Percentiles rank a stretch among this genome's conserved stretches.
Evolutionary conservation across 192 early-diverging fungal species (phyloP).

Genomic region (Kappamyces sp.): DNA sequence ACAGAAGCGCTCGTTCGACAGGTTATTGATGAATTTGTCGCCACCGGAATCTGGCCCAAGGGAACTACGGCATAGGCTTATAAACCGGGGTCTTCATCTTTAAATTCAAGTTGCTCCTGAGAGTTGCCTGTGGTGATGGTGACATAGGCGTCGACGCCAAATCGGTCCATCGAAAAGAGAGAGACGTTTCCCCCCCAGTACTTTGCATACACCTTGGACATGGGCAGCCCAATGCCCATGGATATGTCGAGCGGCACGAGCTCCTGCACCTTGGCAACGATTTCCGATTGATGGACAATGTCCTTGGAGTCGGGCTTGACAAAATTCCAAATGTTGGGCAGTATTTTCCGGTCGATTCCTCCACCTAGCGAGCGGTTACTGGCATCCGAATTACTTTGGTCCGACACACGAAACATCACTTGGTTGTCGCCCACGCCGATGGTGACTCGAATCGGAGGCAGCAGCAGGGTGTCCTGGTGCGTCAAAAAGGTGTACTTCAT

Average conservation of each 20-base stretch:
- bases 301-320: conserved; percentile 50
- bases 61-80: conserved; percentile 34
- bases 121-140: conserved; percentile 66
- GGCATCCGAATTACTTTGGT: conserved; percentile 41
- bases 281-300: conserved; percentile 67
- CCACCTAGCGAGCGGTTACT: conserved; percentile 44
- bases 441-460: conserved; percentile 81
- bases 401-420: conserved; percentile 86
- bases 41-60: conserved; percentile 76
- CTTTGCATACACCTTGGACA: conserved; percentile 86
- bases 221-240: conserved; percentile 85
- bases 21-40: conserved; percentile 76
- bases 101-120: conserved; percentile 31
- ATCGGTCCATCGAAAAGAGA: conserved; percentile 75
- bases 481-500: conserved; percentile 65
- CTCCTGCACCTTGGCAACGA: conserved; percentile 75
- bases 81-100: neutral
- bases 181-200: conserved; percentile 91
- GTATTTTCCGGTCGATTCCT: conserved; percentile 63
- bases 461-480: conserved; percentile 24
- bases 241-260: conserved; percentile 26
- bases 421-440: conserved; percentile 66
- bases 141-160: conserved; percentile 89
- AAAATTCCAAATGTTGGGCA: conserved; percentile 71
- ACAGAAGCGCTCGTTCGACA: conserved; percentile 61